Conservation (phyloP, 2,329 filamentous ascomycete species). For the Colletotrichum neosansevieriae region DNA sequence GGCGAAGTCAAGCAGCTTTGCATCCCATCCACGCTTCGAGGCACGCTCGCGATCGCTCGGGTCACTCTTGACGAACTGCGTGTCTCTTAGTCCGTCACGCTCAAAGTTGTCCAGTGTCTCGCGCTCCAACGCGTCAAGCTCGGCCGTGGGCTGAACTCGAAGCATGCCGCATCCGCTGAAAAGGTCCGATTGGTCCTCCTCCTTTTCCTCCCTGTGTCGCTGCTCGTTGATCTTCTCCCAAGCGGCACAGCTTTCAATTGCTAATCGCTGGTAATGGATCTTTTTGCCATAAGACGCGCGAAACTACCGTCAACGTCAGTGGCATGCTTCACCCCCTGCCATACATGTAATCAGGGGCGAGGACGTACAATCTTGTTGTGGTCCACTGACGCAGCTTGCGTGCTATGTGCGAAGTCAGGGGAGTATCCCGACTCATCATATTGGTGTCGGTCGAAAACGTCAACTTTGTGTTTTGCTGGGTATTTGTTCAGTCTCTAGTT, state of each 20-base stretch:
- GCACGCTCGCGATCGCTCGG: conserved; percentile 41
- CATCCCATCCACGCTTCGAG: conserved; percentile 40
- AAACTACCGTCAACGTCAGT: conserved; percentile 36
- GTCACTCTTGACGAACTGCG: conserved; percentile 44
- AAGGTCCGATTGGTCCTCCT: conserved; percentile 30
- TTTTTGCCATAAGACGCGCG: conserved; percentile 44
- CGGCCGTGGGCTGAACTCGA: conserved; percentile 43
- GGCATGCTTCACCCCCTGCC: neutral
- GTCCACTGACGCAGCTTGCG: conserved; percentile 45
- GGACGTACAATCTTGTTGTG: conserved; percentile 45
- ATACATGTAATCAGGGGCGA: neutral
- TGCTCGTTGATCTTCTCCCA: conserved; percentile 42
- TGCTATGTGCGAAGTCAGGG: conserved; percentile 33
- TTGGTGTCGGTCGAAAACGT: conserved; percentile 43
- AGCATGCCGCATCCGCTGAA: conserved; percentile 45
- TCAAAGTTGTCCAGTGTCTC: conserved; percentile 45
- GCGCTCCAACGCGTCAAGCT: conserved; percentile 42
- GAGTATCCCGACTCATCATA: conserved; percentile 43
- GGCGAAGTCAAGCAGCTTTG: conserved; percentile 44
- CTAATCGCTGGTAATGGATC: conserved; percentile 45
- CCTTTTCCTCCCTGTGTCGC: neutral
- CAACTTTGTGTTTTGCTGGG: conserved; percentile 32
- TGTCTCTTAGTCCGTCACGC: conserved; percentile 43
- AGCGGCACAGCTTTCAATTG: conserved; percentile 43
- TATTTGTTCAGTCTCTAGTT: neutral